Base-by-base conservation (phyloP, 2,329 filamentous ascomycete genomes). In the Neoascochyta sp. region DNA sequence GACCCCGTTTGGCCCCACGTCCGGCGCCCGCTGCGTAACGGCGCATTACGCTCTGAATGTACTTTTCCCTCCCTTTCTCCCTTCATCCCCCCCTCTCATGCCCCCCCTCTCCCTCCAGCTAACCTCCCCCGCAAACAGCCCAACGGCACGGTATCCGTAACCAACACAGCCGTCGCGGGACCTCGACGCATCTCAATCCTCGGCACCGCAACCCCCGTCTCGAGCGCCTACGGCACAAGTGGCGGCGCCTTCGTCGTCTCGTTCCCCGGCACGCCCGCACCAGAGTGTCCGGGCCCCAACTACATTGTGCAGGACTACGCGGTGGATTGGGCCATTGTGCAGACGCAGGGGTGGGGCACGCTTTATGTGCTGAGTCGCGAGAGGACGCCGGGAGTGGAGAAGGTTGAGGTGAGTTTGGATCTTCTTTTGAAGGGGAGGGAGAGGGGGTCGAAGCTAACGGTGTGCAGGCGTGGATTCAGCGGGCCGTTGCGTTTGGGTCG, bases 221-320 rank as follows among this genome's bases (percentile, higher is more conserved):
- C 41, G n/a, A 24, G 36, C 10, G 40, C 36, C 1, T 56, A 54
- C 16, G 53, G 45, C 7, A 28, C 31, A 2, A n/a, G n/a, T n/a
- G 45, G 34, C 1, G 52, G 52, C 4, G 47, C 39, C 5, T 54
- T 57, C 9, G 34, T 39, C 5, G 52, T 57, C 29, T 39, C 28
- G 23, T 57, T 56, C 26, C 53, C 50, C 9, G 35, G 39, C 2
- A 43, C 39, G 3, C 31, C 45, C 5, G 21, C 9, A 9, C 25
- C 35, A 9, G 34, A 33, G 9, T 57, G 52, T 29, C 47, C 41
- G 0, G 52, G 53, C 9, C 52, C 53, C 0, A 55, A 54, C 26
- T 57, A 57, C 28, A 52, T 57, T 26, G 54, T 57, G 12, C 52
- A 57, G 37, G 50, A 54, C 22, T 54, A 50, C 15, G 45, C 43